Evolutionary conservation across 331 rosid genomes (phyloP).

Genomic region (Stylosanthes scabra): DNA sequence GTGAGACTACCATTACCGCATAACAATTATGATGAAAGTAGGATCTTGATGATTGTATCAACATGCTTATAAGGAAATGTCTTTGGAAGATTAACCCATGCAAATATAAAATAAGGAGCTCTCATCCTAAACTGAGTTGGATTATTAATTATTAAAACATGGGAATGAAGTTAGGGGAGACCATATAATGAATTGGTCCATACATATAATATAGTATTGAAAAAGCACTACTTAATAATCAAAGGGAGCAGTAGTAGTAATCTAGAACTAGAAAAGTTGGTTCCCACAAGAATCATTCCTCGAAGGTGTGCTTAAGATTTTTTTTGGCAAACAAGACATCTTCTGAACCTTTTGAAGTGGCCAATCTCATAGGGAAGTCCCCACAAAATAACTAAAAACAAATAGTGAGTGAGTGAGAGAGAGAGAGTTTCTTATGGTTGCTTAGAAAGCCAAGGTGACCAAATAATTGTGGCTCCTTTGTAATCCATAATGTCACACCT

Average conservation of each 20-base stretch:
- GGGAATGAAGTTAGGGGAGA: neutral
- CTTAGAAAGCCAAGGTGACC: conserved; percentile 59
- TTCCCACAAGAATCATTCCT: conserved; percentile 59
- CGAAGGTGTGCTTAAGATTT: conserved; percentile 57
- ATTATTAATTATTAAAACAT: neutral
- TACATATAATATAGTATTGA: neutral
- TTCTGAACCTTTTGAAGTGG: conserved; percentile 55
- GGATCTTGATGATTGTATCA: conserved; percentile 55
- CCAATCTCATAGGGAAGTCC: conserved; percentile 62
- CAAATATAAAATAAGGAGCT: conserved; percentile 40
- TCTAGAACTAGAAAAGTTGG: conserved; percentile 45
- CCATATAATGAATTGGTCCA: conserved; percentile 24
- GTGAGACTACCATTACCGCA: conserved; percentile 24
- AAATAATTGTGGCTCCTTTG: conserved; percentile 43
- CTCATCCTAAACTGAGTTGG: conserved; percentile 28
- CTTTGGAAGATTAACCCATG: conserved; percentile 44
- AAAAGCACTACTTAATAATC: neutral
- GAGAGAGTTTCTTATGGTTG: too few relatives aligned
- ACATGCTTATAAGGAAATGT: conserved; percentile 51
- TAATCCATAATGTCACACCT: conserved; percentile 45
- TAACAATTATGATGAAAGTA: conserved; percentile 41
- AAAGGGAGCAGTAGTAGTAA: conserved; percentile 20
- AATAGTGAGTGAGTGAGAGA: too few relatives aligned
- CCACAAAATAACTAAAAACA: conserved; percentile 41
- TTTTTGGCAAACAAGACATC: conserved; percentile 65